A percentile compares a stretch with the other conserved stretches of the same genome.
These are phyloP conservation scores for Tolypocladium tropicale DNA, from an alignment of 2,329 filamentous ascomycete genomes.

Conservation along the genomic window DNA sequence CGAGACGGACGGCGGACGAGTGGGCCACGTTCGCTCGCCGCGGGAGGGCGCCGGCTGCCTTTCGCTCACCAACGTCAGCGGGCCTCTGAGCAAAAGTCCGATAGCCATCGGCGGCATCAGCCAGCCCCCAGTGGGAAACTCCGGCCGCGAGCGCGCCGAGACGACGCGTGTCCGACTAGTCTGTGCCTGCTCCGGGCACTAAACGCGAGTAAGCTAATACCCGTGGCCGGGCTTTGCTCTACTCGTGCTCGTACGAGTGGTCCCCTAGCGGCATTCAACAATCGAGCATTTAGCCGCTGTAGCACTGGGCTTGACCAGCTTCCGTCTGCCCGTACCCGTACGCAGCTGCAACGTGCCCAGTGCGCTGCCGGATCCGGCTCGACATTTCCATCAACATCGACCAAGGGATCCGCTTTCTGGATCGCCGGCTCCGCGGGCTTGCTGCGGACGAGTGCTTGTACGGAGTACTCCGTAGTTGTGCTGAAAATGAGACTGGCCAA, in stretches of 20 bases:
- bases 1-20: neutral
- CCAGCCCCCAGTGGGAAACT: neutral
- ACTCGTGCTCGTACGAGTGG: too few species aligned
- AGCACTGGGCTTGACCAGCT: neutral
- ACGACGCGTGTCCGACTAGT: too few species aligned
- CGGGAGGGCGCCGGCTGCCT: neutral
- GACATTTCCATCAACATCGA: neutral
- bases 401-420: too few species aligned
- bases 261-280: neutral
- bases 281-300: neutral
- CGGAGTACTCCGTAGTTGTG: too few species aligned
- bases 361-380: neutral
- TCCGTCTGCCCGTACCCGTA: too few species aligned
- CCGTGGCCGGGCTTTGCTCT: too few species aligned
- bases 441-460: too few species aligned
- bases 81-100: neutral
- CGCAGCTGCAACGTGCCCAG: neutral
- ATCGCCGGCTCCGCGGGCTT: neutral
- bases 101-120: neutral
- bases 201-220: too few species aligned
- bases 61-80: neutral
- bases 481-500: too few species aligned
- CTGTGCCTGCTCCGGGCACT: neutral
- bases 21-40: neutral
- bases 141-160: too few species aligned